Evolutionary conservation across 129 eudicot species (phyloP).

Genomic region (Heracleum sosnowskyi): DNA sequence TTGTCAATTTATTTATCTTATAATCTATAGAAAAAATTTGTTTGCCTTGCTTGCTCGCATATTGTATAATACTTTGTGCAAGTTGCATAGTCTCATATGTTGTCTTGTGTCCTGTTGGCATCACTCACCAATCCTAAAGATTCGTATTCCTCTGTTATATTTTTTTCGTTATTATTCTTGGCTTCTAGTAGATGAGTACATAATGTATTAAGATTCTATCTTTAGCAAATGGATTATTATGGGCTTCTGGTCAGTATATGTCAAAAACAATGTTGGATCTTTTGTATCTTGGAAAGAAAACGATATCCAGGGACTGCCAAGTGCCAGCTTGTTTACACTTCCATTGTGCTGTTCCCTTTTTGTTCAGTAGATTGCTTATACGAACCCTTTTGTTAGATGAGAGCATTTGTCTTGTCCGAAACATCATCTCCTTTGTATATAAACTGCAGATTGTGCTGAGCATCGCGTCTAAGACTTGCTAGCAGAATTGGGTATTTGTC

Average conservation of each 20-base stretch:
- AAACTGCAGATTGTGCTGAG: neutral
- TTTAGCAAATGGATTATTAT: neutral
- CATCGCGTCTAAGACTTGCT: neutral
- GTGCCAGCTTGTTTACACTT: neutral
- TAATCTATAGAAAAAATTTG: neutral
- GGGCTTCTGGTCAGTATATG: too few species aligned
- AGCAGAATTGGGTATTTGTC: neutral
- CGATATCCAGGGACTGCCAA: neutral
- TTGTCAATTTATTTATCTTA: neutral
- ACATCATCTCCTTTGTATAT: neutral
- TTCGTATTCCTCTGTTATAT: neutral
- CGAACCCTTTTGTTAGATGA: neutral
- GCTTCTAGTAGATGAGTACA: neutral
- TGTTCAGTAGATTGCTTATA: neutral
- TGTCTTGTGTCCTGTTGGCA: neutral
- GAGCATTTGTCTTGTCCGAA: neutral
- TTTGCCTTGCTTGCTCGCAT: neutral
- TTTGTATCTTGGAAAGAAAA: neutral
- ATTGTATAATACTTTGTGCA: neutral
- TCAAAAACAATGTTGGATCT: conserved; percentile 4
- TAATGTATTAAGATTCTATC: neutral
- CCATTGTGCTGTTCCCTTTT: neutral
- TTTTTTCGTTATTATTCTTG: neutral
- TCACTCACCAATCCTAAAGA: neutral
- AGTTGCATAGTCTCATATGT: conserved; percentile 8